Percentiles rank a stretch among this genome's conserved stretches.
Conservation (phyloP, 108 stramenopile genomes). For the Aurantiochytrium sp. region DNA sequence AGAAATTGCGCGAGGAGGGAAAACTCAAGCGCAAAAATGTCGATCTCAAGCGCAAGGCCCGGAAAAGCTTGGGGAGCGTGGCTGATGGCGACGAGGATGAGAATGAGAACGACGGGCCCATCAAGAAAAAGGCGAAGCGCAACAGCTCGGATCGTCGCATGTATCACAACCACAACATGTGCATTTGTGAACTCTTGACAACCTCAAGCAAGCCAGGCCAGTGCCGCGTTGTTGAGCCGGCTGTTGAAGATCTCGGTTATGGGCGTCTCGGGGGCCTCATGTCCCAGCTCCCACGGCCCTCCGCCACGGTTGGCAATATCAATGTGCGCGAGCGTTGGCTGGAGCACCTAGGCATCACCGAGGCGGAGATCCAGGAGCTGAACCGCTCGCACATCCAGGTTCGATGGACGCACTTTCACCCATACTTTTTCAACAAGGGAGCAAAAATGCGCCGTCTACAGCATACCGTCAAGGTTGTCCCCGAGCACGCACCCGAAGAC, state of each 20-base stretch:
- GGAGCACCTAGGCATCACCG: background rate
- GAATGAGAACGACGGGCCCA: background rate
- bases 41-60: background rate
- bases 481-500: background rate
- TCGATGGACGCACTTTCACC: background rate
- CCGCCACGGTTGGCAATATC: background rate
- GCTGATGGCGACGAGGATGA: background rate
- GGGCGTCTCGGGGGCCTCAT: background rate
- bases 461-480: background rate
- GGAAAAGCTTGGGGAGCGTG: background rate
- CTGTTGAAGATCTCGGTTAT: background rate
- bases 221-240: background rate
- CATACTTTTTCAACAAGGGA: background rate
- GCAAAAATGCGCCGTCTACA: background rate
- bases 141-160: background rate
- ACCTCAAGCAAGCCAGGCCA: background rate
- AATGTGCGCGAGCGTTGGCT: background rate
- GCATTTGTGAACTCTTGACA: background rate
- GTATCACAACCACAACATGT: background rate
- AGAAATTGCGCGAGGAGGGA: background rate
- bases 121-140: background rate
- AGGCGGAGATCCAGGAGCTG: background rate
- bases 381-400: background rate
- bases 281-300: background rate
- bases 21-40: background rate